Evolutionary conservation across 2,329 filamentous ascomycete genomes (phyloP), one percentile per base, ranked within the genome.

Genomic region (Fusarium siculi): DNA sequence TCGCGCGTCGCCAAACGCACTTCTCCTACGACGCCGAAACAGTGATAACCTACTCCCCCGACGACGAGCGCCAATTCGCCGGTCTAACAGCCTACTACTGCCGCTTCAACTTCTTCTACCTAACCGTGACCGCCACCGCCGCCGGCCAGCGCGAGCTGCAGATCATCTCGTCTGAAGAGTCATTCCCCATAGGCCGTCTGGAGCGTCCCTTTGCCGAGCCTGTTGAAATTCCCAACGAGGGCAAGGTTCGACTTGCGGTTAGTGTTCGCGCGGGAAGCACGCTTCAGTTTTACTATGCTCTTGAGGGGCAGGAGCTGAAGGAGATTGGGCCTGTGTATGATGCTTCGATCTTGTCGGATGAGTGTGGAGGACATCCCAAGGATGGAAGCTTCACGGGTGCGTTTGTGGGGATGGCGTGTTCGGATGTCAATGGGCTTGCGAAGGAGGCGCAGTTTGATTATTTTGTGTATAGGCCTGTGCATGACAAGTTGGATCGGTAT

Each of bases 331-430:
- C 87, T 0, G 85, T 88, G 4, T 86, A 87, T 49, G 88, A 91
- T 73, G 89, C 89, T 0, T 88, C 87, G 11, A 87, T 91, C 19
- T 67, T 91, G 12, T 88, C 85, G 16, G 90, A 92, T 73, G 90
- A 92, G 80, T 91, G 89, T 64, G 89, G 89, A 15, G 89, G 89
- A 0, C 89, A 91, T 68, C 85, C 87, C 68, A 85, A 82, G 5
- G 88, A 91, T 70, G 89, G 89, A 3, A 91, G 89, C 77, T 92
- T 91, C 70, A 91, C 89, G 1, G 89, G 89, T 1, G 88, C 89
- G 1, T 90, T 90, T 81, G 85, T 89, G 1, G 88, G 88, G 0
- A 79, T 90, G 70, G 87, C 88, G 2, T 87, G 85, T 44, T 89
- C 87, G 7, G 88, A 90, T 77, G 61, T 89, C 46, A 89, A 90